Conservation (phyloP, 164 flowering plant genomes). For the Hamamelis virginiana region DNA sequence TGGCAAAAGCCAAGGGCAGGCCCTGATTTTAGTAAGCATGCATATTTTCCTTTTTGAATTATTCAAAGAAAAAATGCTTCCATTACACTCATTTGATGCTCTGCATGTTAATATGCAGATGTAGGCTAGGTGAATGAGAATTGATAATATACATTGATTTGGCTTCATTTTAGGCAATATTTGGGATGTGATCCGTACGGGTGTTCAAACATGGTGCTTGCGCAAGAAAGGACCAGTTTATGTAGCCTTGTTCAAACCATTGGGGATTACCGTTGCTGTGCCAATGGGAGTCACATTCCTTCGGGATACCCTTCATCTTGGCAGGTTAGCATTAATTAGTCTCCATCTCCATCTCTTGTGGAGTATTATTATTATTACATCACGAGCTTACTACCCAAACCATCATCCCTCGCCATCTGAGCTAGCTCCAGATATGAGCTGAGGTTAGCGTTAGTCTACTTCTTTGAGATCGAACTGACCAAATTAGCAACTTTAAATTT, state of each 20-base stretch:
- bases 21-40: no score
- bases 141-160: no score
- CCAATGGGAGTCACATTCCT: slow-evolving; percentile 61
- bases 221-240: slow-evolving; percentile 59
- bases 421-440: background rate
- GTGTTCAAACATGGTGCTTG: slow-evolving; percentile 50
- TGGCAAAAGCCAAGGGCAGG: no score
- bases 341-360: background rate
- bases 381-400: background rate
- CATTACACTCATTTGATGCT: no score
- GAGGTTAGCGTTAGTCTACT: no score
- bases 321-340: slow-evolving; percentile 39
- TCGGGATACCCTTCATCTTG: slow-evolving; percentile 59
- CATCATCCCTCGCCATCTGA: background rate
- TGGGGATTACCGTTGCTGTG: slow-evolving; percentile 61
- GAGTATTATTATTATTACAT: background rate
- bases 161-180: slow-evolving; percentile 26
- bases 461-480: no score
- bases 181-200: slow-evolving; percentile 33
- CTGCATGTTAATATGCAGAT: no score
- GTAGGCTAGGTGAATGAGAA: background rate
- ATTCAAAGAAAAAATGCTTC: no score
- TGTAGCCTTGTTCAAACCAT: slow-evolving; percentile 66
- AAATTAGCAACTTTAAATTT: no score
- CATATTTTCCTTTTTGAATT: no score